These are phyloP conservation scores for Silybum marianum DNA, from an alignment of 129 eudicot species.

Conservation along the genomic window DNA sequence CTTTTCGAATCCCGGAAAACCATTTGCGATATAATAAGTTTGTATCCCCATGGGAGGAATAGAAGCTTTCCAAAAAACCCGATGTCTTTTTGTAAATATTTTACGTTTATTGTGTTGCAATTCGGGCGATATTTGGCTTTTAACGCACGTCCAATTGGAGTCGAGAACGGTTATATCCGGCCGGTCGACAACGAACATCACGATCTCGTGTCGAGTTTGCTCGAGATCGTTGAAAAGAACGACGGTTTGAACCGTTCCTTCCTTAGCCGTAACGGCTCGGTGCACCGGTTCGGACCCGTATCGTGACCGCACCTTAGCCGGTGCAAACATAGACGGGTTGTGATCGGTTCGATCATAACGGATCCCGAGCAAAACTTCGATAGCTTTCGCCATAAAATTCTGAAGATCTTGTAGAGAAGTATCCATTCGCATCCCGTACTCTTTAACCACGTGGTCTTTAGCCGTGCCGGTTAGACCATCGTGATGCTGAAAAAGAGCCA, in stretches of 20 bases:
- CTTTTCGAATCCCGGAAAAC: constrained; percentile 86
- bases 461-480: too few species aligned
- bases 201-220: constrained; percentile 86
- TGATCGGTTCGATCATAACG: constrained; percentile 78
- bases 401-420: too few species aligned
- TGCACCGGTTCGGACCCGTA: constrained; percentile 80
- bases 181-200: constrained; percentile 77
- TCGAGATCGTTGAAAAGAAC: constrained; percentile 79
- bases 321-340: constrained; percentile 67
- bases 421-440: too few species aligned
- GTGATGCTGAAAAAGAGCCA: too few species aligned
- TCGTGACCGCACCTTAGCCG: constrained; percentile 72
- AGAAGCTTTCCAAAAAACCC: constrained; percentile 85
- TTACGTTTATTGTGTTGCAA: constrained; percentile 56
- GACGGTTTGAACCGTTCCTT: constrained; percentile 80
- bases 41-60: constrained; percentile 91
- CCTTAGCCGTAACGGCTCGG: constrained; percentile 58
- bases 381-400: too few species aligned
- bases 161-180: constrained; percentile 88
- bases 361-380: constrained; percentile 72
- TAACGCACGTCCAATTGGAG: constrained; percentile 94
- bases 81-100: constrained; percentile 77
- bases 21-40: constrained; percentile 83
- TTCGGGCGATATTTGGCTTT: constrained; percentile 95
- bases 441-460: too few species aligned